These are phyloP conservation scores for Zelonia costaricensis DNA, from an alignment of 208 protist species.

Conservation along the genomic window DNA sequence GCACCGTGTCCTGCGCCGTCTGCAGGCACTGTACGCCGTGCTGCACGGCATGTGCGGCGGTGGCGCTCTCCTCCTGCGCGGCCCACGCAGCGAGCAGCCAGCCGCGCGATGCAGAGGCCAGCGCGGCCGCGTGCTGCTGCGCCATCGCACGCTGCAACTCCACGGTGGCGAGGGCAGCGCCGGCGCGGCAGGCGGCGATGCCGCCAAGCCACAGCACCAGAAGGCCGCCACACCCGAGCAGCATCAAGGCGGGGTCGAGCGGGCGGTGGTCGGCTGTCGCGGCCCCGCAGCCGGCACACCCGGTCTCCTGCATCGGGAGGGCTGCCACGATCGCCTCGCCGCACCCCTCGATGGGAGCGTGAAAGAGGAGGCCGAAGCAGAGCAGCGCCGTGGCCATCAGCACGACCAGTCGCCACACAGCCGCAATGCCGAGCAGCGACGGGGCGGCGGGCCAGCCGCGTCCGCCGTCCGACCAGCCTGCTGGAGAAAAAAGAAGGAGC, in stretches of 20 bases:
- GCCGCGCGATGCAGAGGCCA: not conserved
- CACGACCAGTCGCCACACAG: no score
- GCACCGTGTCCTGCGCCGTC: not conserved
- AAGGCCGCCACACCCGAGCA: no score
- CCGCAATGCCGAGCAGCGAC: not conserved
- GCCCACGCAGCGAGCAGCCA: slow-evolving; percentile 26
- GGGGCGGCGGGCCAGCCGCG: no score
- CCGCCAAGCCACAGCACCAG: not conserved
- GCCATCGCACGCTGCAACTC: not conserved
- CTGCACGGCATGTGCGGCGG: slow-evolving; percentile 12
- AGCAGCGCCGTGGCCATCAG: no score
- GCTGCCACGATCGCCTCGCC: no score
- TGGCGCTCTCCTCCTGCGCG: slow-evolving; percentile 1
- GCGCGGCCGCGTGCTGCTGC: slow-evolving; percentile 2
- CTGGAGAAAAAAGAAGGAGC: slow-evolving; percentile 5
- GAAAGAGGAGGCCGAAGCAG: no score
- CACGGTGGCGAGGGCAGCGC: not conserved
- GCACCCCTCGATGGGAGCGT: no score
- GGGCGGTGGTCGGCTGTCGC: no score
- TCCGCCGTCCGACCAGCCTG: not conserved
- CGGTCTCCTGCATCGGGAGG: no score
- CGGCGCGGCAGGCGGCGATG: not conserved
- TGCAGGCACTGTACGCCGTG: slow-evolving; percentile 5
- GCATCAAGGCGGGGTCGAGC: no score
- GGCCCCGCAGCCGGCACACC: no score